These are phyloP conservation scores for Clavispora phyllophila DNA, from an alignment of 805 yeast species.

Conservation along the genomic window DNA sequence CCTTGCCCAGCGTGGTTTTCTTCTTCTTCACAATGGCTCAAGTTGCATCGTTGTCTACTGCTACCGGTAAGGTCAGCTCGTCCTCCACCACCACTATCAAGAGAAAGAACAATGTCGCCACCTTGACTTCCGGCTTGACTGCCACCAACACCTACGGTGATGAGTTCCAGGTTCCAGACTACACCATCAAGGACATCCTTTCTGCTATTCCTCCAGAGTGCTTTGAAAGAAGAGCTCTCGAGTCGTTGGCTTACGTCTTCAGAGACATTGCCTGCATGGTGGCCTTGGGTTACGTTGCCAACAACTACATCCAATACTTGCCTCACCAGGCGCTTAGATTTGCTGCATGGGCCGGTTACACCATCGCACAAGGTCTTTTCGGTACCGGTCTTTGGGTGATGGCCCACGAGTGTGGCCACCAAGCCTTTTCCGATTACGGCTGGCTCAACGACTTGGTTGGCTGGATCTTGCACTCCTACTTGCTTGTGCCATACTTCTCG, in stretches of 20 bases:
- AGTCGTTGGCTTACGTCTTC: conserved; percentile 59
- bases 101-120: conserved; percentile 40
- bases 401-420: conserved; percentile 92
- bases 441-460: conserved; percentile 75
- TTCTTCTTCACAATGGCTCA: conserved; percentile 8
- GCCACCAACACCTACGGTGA: conserved; percentile 61
- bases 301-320: conserved; percentile 45
- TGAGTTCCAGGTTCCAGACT: conserved; percentile 69
- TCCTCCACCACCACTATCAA: conserved; percentile 13
- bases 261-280: conserved; percentile 55
- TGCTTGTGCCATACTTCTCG: conserved; percentile 80
- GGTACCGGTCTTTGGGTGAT: conserved; percentile 80
- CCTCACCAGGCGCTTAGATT: conserved; percentile 37
- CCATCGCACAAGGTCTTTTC: conserved; percentile 55
- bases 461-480: conserved; percentile 74
- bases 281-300: conserved; percentile 49
- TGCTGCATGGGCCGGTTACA: conserved; percentile 54
- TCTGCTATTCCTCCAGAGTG: conserved; percentile 70
- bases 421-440: conserved; percentile 72
- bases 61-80: conserved; percentile 3
- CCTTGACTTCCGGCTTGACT: conserved; percentile 30
- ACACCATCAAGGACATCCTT: conserved; percentile 68
- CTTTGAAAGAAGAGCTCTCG: conserved; percentile 54
- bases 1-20: not conserved
- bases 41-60: conserved; percentile 10